Percentiles rank a stretch among this genome's conserved stretches.
Evolutionary conservation across 73 alveolate genomes (phyloP).

Genomic region (Effrenium voratum): DNA sequence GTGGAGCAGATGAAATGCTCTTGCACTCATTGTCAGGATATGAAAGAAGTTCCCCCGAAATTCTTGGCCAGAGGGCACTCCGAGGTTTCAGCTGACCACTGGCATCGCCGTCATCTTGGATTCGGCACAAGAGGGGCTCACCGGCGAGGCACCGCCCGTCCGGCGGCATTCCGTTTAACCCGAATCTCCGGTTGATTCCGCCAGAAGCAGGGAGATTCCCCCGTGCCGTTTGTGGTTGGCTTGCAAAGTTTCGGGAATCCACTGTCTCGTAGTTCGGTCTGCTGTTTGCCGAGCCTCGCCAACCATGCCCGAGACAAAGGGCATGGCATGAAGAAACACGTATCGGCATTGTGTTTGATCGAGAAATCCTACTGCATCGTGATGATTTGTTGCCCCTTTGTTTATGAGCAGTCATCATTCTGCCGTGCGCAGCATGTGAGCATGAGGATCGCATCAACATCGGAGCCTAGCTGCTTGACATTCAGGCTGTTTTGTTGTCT

Average conservation of each 20-base stretch:
- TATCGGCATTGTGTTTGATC: no score
- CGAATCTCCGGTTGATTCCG: background rate
- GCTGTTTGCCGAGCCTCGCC: background rate
- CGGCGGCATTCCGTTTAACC: background rate
- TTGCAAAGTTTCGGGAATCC: background rate
- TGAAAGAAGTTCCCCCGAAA: no score
- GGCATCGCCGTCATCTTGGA: constrained; percentile 72
- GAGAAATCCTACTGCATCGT: no score
- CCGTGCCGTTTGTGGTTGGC: background rate
- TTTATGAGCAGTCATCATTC: no score
- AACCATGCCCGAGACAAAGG: background rate
- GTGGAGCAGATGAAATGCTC: no score
- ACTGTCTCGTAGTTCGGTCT: background rate
- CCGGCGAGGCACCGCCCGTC: constrained; percentile 6
- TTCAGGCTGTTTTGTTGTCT: no score
- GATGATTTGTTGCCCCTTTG: no score
- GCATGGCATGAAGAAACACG: background rate
- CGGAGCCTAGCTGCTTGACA: no score
- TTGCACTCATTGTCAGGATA: no score
- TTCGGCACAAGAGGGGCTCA: constrained; percentile 28
- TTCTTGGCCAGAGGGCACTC: background rate
- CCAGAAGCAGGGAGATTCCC: background rate
- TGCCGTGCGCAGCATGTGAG: no score
- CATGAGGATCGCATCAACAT: no score
- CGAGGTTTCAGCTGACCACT: constrained; percentile 66